Base-by-base conservation (phyloP, 2,329 filamentous ascomycete species). In the Neurospora crassa region DNA sequence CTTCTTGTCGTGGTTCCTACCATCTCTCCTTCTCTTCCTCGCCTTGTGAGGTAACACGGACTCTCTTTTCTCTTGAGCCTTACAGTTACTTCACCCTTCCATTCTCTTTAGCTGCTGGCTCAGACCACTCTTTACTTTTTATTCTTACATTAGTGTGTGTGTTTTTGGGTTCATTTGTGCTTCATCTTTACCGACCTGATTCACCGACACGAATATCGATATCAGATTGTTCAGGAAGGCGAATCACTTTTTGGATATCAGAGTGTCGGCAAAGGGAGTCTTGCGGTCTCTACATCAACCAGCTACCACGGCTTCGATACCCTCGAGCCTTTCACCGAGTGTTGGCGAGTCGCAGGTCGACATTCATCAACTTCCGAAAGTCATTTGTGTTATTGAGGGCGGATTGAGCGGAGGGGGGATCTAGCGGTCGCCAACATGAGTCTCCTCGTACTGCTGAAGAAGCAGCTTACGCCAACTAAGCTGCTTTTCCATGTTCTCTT, bases 401-500 rank as follows among this genome's bases (percentile, higher is more conserved):
- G 47, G 72, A 67, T 53, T 70, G 74, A 74, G 74, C 74, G 78
- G 77, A 76, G 75, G 75, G 75, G 73, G 76, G 72, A 73, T 70
- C 53, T 6, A 18, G 53, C 24, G 77, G 75, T 70, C 79, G 81
- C 70, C 82, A 84, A 80, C 70, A 85, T 81, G 83, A 74, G 76
- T 74, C 71, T 82, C 72, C 68, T 77, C 72, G 75, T 75, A 37
- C 77, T 87, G 74, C 74, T 89, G 74, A 86, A 84, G 80, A 89
- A 89, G 81, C 89, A 94, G 82, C 87, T 94, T 73, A 89, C 88
- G 70, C 81, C 86, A 18, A 84, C 86, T 70, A 97, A 96, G 81
- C 79, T 97, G 71, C 72, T 91, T 68, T 97, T 96, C 81, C 91
- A 96, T 80, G 76, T 92, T 74, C 80, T 96, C 69, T 97, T 96